Conservation (phyloP, 441 rosid species). For the Kokia cookei region DNA sequence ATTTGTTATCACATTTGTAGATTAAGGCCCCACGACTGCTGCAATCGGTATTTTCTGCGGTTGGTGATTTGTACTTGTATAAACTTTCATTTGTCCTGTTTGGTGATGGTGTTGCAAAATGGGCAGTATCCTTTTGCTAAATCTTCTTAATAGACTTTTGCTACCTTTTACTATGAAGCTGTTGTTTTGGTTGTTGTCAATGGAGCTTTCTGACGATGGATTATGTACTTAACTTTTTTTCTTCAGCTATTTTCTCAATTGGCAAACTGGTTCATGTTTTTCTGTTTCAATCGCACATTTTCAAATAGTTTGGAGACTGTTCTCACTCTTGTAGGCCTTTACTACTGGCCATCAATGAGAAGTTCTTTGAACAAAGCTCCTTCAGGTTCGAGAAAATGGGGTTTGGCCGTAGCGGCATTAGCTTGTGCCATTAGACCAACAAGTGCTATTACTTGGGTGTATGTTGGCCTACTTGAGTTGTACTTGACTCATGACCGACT, state of each 20-base stretch:
- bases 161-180: neutral
- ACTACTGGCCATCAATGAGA: slow-evolving; percentile 85
- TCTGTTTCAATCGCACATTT: slow-evolving; percentile 81
- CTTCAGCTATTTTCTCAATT: slow-evolving; percentile 68
- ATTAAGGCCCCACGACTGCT: slow-evolving; percentile 64
- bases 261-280: slow-evolving; percentile 88
- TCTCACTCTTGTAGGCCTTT: slow-evolving; percentile 72
- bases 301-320: slow-evolving; percentile 90
- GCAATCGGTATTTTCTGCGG: slow-evolving; percentile 79
- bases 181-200: neutral
- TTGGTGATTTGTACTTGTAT: slow-evolving; percentile 79
- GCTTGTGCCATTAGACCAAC: slow-evolving; percentile 93
- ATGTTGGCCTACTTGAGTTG: slow-evolving; percentile 78
- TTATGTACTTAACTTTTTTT: slow-evolving; percentile 42
- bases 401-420: slow-evolving; percentile 63
- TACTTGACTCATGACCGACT: slow-evolving; percentile 33
- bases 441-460: slow-evolving; percentile 81
- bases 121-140: slow-evolving; percentile 70
- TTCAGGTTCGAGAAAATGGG: slow-evolving; percentile 54
- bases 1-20: slow-evolving; percentile 27
- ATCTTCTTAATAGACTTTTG: neutral
- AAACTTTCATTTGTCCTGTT: slow-evolving; percentile 55
- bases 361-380: slow-evolving; percentile 33
- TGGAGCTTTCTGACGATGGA: slow-evolving; percentile 5
- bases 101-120: slow-evolving; percentile 49